These are phyloP conservation scores for Colletotrichum acutatum DNA, from an alignment of 2,329 filamentous ascomycete genomes.

Conservation along the genomic window DNA sequence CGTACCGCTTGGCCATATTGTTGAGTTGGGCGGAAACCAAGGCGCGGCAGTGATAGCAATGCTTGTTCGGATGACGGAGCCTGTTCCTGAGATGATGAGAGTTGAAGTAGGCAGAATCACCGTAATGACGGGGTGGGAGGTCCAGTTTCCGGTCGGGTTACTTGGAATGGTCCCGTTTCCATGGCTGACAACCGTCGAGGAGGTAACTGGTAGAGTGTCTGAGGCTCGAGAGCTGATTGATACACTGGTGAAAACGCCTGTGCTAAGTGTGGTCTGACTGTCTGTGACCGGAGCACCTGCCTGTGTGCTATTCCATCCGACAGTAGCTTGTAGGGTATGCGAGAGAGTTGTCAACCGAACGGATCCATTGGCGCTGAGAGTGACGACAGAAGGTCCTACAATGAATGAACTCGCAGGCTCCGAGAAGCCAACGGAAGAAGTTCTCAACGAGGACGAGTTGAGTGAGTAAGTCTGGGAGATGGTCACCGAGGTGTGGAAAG, in stretches of 20 bases:
- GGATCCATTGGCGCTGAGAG: background rate
- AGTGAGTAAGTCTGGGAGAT: background rate
- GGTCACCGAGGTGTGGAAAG: background rate
- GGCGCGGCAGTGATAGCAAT: background rate
- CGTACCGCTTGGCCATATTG: slow-evolving; percentile 4
- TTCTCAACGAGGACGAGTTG: background rate
- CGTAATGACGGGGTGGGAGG: background rate
- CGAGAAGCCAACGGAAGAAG: background rate
- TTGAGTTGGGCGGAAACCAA: slow-evolving; percentile 12
- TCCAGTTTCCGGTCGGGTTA: background rate
- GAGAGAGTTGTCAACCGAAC: background rate
- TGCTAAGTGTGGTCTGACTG: background rate
- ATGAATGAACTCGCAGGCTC: background rate
- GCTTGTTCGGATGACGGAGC: background rate
- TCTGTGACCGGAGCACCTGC: background rate
- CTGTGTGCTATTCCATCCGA: background rate
- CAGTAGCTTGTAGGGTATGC: background rate
- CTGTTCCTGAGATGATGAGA: background rate
- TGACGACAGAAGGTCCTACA: background rate
- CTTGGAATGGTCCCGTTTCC: background rate
- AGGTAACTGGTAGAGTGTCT: background rate
- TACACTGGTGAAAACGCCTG: background rate
- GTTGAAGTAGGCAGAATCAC: background rate
- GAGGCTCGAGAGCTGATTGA: background rate
- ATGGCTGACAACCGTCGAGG: background rate